Evolutionary conservation across 257 asterid species (phyloP).

Genomic region (Solanum clarkiae): DNA sequence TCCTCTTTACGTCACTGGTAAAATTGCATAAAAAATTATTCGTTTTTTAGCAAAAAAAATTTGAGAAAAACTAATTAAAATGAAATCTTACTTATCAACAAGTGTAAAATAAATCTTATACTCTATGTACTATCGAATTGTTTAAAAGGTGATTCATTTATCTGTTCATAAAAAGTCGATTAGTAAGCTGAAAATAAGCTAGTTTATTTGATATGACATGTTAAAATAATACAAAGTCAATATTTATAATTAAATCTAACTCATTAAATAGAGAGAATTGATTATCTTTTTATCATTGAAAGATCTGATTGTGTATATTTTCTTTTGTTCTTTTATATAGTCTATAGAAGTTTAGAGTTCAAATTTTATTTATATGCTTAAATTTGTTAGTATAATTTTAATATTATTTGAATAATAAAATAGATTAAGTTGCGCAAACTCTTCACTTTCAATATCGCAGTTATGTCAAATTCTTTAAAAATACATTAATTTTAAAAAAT

Average conservation of each 20-base stretch:
- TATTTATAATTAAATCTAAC: too few species aligned
- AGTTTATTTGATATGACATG: background rate
- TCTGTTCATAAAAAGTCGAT: background rate
- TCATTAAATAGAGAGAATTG: background rate
- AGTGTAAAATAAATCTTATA: too few species aligned
- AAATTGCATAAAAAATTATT: background rate
- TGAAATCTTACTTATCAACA: background rate
- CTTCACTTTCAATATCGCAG: too few species aligned
- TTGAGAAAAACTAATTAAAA: background rate
- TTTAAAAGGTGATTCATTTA: too few species aligned
- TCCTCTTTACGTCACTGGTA: slow-evolving; percentile 55
- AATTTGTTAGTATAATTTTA: too few species aligned
- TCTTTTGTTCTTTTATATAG: background rate
- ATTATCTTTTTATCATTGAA: too few species aligned
- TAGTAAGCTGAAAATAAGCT: background rate
- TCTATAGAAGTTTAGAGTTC: too few species aligned
- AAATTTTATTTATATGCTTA: too few species aligned
- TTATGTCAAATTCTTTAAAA: too few species aligned
- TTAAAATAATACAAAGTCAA: background rate
- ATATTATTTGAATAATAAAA: background rate
- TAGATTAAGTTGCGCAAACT: too few species aligned
- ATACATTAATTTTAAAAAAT: too few species aligned
- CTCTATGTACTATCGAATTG: too few species aligned
- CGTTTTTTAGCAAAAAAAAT: fast-evolving
- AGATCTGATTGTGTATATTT: background rate